phyloP scores from a whole-genome alignment of 768 basidiomycete genomes.

The Ramaria sp. region DNA sequence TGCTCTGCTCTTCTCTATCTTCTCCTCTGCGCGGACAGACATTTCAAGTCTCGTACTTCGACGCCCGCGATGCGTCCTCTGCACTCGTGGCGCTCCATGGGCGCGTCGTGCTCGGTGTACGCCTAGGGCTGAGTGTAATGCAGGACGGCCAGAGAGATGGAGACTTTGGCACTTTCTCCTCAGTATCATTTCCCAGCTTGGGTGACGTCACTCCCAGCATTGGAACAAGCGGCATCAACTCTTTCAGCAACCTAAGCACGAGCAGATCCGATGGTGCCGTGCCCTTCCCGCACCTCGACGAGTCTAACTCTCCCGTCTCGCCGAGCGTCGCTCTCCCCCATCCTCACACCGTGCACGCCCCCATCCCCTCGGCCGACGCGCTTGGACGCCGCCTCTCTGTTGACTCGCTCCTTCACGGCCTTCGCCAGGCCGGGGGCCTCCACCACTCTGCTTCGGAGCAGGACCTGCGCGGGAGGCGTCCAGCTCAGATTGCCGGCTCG shows the following conservation, averaged over 20 bases:
- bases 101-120: slow-evolving; percentile 39
- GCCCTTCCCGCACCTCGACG: slow-evolving; percentile 24
- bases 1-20: not conserved
- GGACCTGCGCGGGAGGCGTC: not conserved
- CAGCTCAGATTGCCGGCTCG: slow-evolving; percentile 2
- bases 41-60: slow-evolving; percentile 59
- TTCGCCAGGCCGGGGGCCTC: not conserved
- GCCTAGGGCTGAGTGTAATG: slow-evolving; percentile 20
- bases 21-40: slow-evolving; percentile 17
- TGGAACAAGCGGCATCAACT: too few relatives aligned
- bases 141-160: too few relatives aligned
- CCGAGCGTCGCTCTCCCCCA: slow-evolving; percentile 34
- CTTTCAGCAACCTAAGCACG: too few relatives aligned
- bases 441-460: slow-evolving; percentile 4
- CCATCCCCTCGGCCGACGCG: not conserved
- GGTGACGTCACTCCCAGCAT: too few relatives aligned
- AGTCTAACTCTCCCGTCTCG: slow-evolving; percentile 37
- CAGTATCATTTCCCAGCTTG: too few relatives aligned
- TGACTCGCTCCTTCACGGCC: not conserved
- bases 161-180: too few relatives aligned
- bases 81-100: slow-evolving; percentile 43
- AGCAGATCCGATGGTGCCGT: too few relatives aligned
- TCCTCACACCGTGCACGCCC: slow-evolving; percentile 25
- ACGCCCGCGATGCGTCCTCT: slow-evolving; percentile 43
- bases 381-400: not conserved